phyloP scores from a whole-genome alignment of 2,329 filamentous ascomycete species.

The Fusarium temperatum region DNA sequence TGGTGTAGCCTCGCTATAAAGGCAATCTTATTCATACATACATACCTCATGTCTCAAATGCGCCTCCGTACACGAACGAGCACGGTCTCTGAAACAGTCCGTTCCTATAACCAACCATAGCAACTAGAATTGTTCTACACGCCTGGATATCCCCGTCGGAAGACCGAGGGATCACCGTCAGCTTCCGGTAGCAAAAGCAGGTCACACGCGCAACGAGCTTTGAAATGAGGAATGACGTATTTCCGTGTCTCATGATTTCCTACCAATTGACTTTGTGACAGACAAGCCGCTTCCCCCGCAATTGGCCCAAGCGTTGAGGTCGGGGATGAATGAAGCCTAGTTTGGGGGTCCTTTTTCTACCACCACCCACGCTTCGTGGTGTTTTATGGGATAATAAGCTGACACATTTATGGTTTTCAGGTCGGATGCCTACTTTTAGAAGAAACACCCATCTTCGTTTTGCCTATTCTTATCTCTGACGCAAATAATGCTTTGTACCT shows the following conservation, averaged over 20 bases:
- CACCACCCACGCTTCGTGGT: slow-evolving; percentile 15
- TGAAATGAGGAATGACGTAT: slow-evolving; percentile 23
- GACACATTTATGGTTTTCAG: background rate
- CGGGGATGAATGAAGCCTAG: background rate
- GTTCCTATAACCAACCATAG: slow-evolving; percentile 6
- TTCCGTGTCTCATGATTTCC: slow-evolving; percentile 6
- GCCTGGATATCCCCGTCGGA: slow-evolving; percentile 32
- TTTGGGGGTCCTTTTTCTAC: background rate
- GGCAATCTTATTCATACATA: background rate
- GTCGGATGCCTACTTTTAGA: background rate
- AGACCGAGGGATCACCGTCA: slow-evolving; percentile 24
- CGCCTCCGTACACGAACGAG: background rate
- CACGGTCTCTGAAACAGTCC: slow-evolving; percentile 17
- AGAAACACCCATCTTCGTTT: background rate
- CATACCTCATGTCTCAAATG: background rate
- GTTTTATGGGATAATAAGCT: slow-evolving; percentile 9
- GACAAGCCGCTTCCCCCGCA: slow-evolving; percentile 16
- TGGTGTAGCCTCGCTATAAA: background rate
- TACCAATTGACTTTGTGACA: slow-evolving; percentile 15
- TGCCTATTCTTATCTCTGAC: background rate
- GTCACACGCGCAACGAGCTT: slow-evolving; percentile 15
- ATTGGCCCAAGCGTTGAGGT: background rate
- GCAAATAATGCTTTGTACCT: background rate
- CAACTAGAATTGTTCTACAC: background rate
- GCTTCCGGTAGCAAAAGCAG: background rate